Conservation (phyloP, 1,284 basidiomycete species). For the Melampsora larici-populina region DNA sequence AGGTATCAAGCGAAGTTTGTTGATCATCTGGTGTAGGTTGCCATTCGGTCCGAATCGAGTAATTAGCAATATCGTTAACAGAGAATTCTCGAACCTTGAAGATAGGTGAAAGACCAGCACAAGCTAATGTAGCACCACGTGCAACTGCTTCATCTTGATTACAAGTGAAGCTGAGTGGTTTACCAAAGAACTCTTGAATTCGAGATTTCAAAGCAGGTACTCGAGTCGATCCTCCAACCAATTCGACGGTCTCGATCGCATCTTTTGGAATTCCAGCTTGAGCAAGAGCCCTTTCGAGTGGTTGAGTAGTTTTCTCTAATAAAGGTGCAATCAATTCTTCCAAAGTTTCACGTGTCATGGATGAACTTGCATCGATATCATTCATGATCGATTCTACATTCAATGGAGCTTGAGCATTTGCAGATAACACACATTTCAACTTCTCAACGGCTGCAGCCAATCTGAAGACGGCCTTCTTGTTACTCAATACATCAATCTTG, state of each 20-base stretch:
- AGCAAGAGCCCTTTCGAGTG: conserved; percentile 62
- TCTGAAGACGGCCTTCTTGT: conserved; percentile 86
- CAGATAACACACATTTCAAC: conserved; percentile 71
- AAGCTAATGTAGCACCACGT: conserved; percentile 87
- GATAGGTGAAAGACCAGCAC: conserved; percentile 87
- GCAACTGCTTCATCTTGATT: conserved; percentile 94
- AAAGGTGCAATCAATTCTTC: conserved; percentile 62
- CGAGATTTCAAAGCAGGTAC: conserved; percentile 67
- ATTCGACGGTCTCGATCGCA: conserved; percentile 66
- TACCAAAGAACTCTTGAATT: conserved; percentile 66
- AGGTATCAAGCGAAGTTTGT: conserved; percentile 81
- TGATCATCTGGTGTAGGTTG: conserved; percentile 65
- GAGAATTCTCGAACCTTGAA: conserved; percentile 92
- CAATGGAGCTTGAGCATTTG: conserved; percentile 78
- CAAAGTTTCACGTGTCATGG: conserved; percentile 63
- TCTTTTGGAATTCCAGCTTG: conserved; percentile 63
- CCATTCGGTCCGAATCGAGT: conserved; percentile 85
- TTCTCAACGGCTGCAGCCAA: conserved; percentile 72
- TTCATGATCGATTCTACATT: conserved; percentile 91
- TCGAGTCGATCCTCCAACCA: conserved; percentile 67
- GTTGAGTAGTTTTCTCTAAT: conserved; percentile 61
- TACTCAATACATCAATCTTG: conserved; percentile 86
- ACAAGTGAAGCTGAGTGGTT: conserved; percentile 75
- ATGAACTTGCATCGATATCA: conserved; percentile 70
- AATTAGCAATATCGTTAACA: conserved; percentile 74